These are phyloP conservation scores for Parachlorella kessleri DNA, from an alignment of 139 green algal genomes.

Conservation along the genomic window DNA sequence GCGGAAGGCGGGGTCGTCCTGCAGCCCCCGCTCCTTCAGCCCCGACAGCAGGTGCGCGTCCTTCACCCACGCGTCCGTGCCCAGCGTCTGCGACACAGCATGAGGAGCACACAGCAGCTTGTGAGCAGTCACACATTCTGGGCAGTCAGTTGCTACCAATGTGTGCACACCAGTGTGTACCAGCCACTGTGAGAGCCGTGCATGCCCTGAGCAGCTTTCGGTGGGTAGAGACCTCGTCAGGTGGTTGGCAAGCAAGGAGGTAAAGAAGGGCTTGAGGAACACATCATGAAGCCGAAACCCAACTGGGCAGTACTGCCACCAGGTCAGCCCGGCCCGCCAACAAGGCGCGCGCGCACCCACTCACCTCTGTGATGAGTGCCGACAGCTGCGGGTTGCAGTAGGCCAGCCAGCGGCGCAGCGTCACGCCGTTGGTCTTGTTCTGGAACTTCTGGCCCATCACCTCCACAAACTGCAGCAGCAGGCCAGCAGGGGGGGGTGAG, in stretches of 20 bases:
- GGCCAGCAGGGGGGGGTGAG: too few species aligned
- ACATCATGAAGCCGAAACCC: too few species aligned
- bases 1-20: constrained; percentile 84
- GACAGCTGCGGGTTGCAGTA: constrained; percentile 83
- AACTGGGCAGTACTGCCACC: too few species aligned
- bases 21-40: constrained; percentile 53
- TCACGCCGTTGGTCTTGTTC: constrained; percentile 99
- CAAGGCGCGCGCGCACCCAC: neutral
- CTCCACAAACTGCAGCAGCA: constrained; percentile 86
- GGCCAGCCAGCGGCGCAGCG: constrained; percentile 90
- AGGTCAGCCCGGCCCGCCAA: neutral
- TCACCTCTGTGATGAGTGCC: constrained; percentile 63
- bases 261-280: too few species aligned
- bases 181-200: too few species aligned
- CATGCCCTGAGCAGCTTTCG: too few species aligned
- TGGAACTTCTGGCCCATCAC: constrained; percentile 91
- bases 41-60: constrained; percentile 63
- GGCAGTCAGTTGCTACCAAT: too few species aligned
- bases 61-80: constrained; percentile 72
- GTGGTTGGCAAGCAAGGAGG: too few species aligned
- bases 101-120: too few species aligned
- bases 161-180: too few species aligned
- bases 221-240: too few species aligned
- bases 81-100: constrained; percentile 52
- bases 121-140: too few species aligned